Conservation (phyloP, 2,329 filamentous ascomycete genomes). For the Ceratocystiopsis sp. region DNA sequence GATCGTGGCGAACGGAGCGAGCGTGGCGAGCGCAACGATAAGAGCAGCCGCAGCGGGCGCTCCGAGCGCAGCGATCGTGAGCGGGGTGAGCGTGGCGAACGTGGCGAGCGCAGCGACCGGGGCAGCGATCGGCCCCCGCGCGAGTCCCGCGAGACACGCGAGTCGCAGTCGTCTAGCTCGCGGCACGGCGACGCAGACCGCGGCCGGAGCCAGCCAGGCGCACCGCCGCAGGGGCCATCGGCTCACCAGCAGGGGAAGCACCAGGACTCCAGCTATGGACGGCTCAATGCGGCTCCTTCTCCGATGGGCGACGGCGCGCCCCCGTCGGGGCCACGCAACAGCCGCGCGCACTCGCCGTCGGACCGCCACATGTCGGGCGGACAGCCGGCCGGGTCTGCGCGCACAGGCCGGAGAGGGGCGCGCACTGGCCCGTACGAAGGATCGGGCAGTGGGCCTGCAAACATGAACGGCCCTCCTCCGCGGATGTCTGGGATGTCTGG, state of each 20-base stretch:
- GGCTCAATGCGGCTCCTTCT: constrained; percentile 33
- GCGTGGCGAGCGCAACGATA: constrained; percentile 2
- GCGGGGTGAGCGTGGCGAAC: constrained; percentile 18
- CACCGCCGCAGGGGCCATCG: constrained; percentile 9
- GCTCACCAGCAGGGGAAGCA: constrained; percentile 13
- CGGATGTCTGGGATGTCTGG: no score
- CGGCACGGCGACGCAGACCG: constrained; percentile 1
- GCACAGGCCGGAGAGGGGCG: no score
- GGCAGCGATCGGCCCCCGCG: not conserved
- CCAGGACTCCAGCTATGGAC: constrained; percentile 46
- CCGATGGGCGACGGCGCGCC: constrained; percentile 19
- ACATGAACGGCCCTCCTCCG: no score
- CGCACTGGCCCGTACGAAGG: no score
- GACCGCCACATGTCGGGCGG: no score
- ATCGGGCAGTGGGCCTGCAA: no score
- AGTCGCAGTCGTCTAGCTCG: no score
- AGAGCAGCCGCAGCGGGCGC: constrained; percentile 2
- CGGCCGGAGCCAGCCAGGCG: not conserved
- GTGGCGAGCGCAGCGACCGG: not conserved
- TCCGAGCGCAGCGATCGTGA: constrained; percentile 7
- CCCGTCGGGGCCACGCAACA: no score
- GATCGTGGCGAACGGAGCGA: not conserved
- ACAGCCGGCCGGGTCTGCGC: no score
- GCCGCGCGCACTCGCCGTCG: no score
- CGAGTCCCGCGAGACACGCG: no score